A percentile compares a stretch with the other conserved stretches of the same genome.
phyloP scores from a whole-genome alignment of 352 stramenopile genomes.

The Phytophthora ramorum region DNA sequence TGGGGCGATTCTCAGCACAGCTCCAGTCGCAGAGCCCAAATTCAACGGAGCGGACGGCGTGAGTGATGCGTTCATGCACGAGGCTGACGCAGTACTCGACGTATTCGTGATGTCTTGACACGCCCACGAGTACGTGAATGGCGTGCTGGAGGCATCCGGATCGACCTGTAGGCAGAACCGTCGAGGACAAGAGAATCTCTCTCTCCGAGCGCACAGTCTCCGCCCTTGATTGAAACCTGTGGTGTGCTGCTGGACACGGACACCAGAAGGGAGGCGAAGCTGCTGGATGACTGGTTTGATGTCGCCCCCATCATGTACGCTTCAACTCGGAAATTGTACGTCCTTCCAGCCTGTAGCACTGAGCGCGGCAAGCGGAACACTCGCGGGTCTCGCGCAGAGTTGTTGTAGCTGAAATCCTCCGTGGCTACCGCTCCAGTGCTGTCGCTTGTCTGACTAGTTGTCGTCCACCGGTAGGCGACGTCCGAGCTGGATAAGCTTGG shows the following conservation, averaged over 20 bases:
- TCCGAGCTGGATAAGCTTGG: conserved; percentile 37
- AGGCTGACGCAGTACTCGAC: conserved; percentile 17
- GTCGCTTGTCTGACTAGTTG: conserved; percentile 23
- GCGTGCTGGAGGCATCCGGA: conserved; percentile 43
- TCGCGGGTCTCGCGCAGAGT: conserved; percentile 67
- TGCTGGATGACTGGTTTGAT: conserved; percentile 31
- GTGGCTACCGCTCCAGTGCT: conserved; percentile 6
- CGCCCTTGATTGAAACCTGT: conserved; percentile 45
- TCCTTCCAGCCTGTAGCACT: conserved; percentile 41
- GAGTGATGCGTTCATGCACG: conserved; percentile 18
- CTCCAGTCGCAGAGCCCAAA: conserved; percentile 10
- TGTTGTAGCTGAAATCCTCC: conserved; percentile 53
- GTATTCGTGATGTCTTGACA: conserved; percentile 65
- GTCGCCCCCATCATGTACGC: conserved; percentile 45
- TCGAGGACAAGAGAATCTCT: conserved; percentile 62
- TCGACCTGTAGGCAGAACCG: conserved; percentile 52
- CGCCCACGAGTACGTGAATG: conserved; percentile 58
- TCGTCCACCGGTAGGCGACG: conserved; percentile 61
- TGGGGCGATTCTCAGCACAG: conserved; percentile 45
- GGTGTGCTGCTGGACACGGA: conserved; percentile 50
- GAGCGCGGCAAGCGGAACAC: conserved; percentile 57
- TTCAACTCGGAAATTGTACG: conserved; percentile 68
- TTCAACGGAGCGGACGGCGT: conserved; percentile 18
- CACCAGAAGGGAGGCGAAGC: conserved; percentile 50
- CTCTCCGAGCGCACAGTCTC: conserved; percentile 54